A percentile compares a stretch with the other conserved stretches of the same genome.
Evolutionary conservation across 768 basidiomycete genomes (phyloP).

Genomic region (Porphyrellus cyaneotinctus): DNA sequence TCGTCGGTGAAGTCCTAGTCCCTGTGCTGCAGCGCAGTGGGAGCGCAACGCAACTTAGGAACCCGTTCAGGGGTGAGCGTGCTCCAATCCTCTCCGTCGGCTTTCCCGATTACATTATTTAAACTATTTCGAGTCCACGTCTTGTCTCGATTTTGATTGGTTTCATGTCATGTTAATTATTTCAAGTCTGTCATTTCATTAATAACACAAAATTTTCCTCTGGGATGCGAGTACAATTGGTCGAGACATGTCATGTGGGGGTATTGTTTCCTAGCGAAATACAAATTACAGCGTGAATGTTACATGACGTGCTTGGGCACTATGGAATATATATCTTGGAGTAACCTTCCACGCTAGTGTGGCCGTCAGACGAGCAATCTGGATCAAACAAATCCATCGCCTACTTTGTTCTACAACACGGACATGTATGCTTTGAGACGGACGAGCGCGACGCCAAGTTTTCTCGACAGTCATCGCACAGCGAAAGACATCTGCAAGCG

Average conservation of each 20-base stretch:
- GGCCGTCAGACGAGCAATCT: background rate
- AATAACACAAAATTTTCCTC: constrained; percentile 3
- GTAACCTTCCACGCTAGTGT: constrained; percentile 31
- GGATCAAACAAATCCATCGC: constrained; percentile 11
- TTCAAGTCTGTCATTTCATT: background rate
- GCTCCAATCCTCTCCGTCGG: constrained; percentile 5
- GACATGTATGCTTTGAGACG: constrained; percentile 48
- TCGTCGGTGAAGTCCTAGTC: no score
- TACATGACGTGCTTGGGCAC: background rate
- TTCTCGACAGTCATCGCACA: constrained; percentile 52
- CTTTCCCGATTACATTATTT: background rate
- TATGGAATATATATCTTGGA: constrained; percentile 35
- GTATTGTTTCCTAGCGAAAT: constrained; percentile 12
- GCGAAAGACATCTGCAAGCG: constrained; percentile 41
- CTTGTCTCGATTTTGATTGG: background rate
- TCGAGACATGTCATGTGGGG: constrained; percentile 6
- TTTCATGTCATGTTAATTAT: no score
- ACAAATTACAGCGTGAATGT: constrained; percentile 2
- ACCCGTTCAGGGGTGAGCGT: background rate
- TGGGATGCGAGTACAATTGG: constrained; percentile 6
- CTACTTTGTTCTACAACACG: constrained; percentile 48
- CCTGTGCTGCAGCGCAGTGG: background rate
- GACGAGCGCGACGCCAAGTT: constrained; percentile 49
- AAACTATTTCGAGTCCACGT: background rate
- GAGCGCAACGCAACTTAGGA: background rate